Base-by-base conservation (phyloP, 345 rosid genomes). In the Lumnitzera littorea region DNA sequence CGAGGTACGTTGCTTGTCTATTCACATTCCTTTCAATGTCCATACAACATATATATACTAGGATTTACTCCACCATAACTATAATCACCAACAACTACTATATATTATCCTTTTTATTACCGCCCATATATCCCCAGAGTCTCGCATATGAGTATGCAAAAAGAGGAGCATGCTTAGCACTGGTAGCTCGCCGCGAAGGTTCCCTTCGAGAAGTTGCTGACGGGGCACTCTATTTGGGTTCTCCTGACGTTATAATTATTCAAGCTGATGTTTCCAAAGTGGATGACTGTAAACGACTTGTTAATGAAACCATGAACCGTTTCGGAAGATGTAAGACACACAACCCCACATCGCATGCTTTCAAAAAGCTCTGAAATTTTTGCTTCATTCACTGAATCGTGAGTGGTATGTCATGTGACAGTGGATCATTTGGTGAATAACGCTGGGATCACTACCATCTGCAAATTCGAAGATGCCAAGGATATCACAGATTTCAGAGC, bases 401-500 rank as follows among this genome's bases (percentile, higher is more conserved):
- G 43, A 5, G 43, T 20, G 10, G 7, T 13, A 51, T 24, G 41
- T 46, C 14, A 31, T 64, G 52, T 51, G 55, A 41, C 79, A 83
- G 85, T 83, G 87, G 90, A 87, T 62, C 95, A 87, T 70, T 71
- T 83, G 57, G 94, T 84, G 63, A 69, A 78, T 36, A 77, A 74
- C 61, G 85, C 91, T 12, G 91, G 95, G 49, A 72, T 84, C 65
- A 61, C 56, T 62, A 70, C 86, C 2, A 36, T 76, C 46, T 70
- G 69, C 75, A 53, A 79, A 69, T 72, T 89, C 23, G 86, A 81
- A 70, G 83, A 82, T 14, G 69, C 66, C 20, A 68, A 60, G 0
- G 82, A 89, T 52, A 27, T 84, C 56, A 72, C 80, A 14, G 65
- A 64, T 48, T 68, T 71, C 52, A 63, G 63, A 0, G 78, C 81